phyloP scores from a whole-genome alignment of 176 grass and related monocot species.

The Tillandsia fasciculata region DNA sequence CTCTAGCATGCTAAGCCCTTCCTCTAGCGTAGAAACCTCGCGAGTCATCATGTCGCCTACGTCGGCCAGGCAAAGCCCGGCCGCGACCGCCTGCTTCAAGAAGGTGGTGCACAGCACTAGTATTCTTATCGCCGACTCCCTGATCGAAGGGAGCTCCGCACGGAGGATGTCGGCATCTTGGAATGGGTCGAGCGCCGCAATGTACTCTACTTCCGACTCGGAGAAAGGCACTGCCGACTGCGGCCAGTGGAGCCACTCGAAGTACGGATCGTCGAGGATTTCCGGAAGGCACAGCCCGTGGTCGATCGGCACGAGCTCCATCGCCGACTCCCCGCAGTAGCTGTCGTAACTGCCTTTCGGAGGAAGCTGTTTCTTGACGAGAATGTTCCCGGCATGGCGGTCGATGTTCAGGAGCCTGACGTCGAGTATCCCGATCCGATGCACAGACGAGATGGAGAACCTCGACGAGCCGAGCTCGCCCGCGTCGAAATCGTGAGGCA shows the following conservation, averaged over 20 bases:
- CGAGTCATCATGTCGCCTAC: slow-evolving; percentile 91
- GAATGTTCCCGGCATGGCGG: slow-evolving; percentile 90
- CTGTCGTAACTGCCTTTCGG: neutral
- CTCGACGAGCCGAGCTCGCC: slow-evolving; percentile 75
- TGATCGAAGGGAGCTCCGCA: slow-evolving; percentile 44
- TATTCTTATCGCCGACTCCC: slow-evolving; percentile 50
- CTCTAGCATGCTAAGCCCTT: slow-evolving; percentile 56
- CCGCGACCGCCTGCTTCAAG: slow-evolving; percentile 46
- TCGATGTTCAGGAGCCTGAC: slow-evolving; percentile 91
- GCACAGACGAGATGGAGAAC: slow-evolving; percentile 64
- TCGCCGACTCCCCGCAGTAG: slow-evolving; percentile 2
- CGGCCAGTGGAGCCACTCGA: slow-evolving; percentile 99
- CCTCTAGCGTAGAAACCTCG: slow-evolving; percentile 34
- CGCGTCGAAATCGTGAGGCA: slow-evolving; percentile 72
- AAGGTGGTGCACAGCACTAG: slow-evolving; percentile 70
- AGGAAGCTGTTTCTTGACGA: slow-evolving; percentile 44
- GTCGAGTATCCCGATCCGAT: slow-evolving; percentile 87
- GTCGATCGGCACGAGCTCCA: slow-evolving; percentile 83
- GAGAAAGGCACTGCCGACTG: slow-evolving; percentile 54
- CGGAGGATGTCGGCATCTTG: slow-evolving; percentile 65
- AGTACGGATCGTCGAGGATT: slow-evolving; percentile 73
- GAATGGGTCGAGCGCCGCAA: slow-evolving; percentile 55
- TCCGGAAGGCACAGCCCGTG: slow-evolving; percentile 90
- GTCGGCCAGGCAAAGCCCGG: slow-evolving; percentile 72
- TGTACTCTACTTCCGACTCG: slow-evolving; percentile 35